Base-by-base conservation (phyloP, 495 filamentous ascomycete genomes). In the Cercophora newfieldiana region DNA sequence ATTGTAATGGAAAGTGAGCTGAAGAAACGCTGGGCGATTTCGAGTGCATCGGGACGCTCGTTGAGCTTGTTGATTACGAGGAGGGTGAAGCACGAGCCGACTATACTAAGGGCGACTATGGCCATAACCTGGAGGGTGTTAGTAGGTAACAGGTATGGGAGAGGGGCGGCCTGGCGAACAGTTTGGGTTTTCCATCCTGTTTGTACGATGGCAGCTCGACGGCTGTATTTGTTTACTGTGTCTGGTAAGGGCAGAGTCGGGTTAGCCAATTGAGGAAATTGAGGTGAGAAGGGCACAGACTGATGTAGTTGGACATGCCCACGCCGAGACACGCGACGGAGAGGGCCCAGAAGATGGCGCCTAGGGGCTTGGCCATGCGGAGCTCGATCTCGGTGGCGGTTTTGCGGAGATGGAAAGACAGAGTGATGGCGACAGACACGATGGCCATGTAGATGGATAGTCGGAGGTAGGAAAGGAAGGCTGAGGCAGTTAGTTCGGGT, bases 401-500 rank as follows among this genome's bases (percentile, higher is more conserved):
- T 21, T 82, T 79, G 66, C 91, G 91, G 60, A 99, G 86, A 69
- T 99, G 94, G 76, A 99, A 98, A 7, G 93, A 97, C 47, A 97
- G 84, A 8, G 95, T 85, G 66, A 99, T 97, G 48, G 95, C 95
- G 19, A 94, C 81, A 8, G 92, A 86, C 21, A 98, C 94, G 31
- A 99, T 81, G 61, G 92, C 85, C 82, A 99, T 90, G 80, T 97
- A 97, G 71, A 97, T 86, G 19, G 91, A 89, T 5, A 99, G 86
- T 3, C 95, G 88, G 4, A 99, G 89, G 86, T 94, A 97, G 21
- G 96, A 97, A 59, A 99, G 89, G 73, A 98, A 99, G 66, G 88
- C 81, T 81, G 47, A 28, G 60, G 29, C 14, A 57, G 53, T 63
- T 31, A 33, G 18, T 51, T 30, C 7, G 25, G 24, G 44, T 21